Base-by-base conservation (phyloP, 352 stramenopile genomes). In the Elongisporangium senticosum region DNA sequence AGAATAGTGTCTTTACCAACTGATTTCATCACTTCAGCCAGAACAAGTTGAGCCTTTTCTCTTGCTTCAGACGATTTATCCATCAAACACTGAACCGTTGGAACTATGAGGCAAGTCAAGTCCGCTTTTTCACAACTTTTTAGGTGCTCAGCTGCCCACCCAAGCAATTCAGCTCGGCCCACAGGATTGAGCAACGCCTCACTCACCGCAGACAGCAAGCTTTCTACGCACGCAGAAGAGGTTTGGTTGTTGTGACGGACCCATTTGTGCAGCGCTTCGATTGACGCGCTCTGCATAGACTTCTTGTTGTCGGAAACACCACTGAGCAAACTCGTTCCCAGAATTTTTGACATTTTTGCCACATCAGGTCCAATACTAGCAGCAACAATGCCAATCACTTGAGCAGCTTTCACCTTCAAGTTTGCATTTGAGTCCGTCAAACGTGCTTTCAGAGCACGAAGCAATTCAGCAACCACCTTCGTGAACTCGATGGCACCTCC, bases 231-330 rank as follows among this genome's bases (percentile, higher is more conserved):
- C 4, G 51, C 43, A 7, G 62, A 51, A 0, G 75, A 89, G 3
- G 87, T 92, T 24, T 80, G 57, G 39, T 86, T 75, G 55, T 79
- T 85, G 68, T 96, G 87, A 13, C 69, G 73, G 23, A 96, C 85
- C 87, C 87, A 96, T 57, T 87, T 90, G 58, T 93, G 75, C 24
- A 96, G 63, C 22, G 85, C 75, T 43, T 95, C 83, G 10, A 96
- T 61, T 2, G 80, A 78, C 20, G 85, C 87, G 20, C 69, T 50
- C 65, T 93, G 85, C 87, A 96, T 94, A 17, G 76, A 78, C 62
- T 96, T 96, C 65, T 96, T 96, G 71, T 96, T 96, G 65, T 96
- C 87, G 3, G 72, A 72, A 28, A 94, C 83, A 11, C 87, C 85
- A 23, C 73, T 65, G 24, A 95, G 72, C 15, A 96, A 60, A 57